These are phyloP conservation scores for Cornus controversa DNA, from an alignment of 148 eudicot species.

Conservation along the genomic window DNA sequence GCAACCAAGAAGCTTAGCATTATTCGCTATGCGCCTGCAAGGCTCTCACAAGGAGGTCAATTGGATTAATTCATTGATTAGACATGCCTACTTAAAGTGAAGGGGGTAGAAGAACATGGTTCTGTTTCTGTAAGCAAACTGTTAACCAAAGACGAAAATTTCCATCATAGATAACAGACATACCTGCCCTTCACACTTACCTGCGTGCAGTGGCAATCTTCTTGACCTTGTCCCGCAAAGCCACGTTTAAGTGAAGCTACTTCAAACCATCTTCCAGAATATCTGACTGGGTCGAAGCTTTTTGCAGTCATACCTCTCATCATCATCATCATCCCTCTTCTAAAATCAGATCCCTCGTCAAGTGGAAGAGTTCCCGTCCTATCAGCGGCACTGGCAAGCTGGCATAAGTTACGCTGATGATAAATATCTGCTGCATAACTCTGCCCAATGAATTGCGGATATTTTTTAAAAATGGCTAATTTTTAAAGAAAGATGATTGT, in stretches of 20 bases:
- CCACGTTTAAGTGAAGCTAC: constrained; percentile 96
- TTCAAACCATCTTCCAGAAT: constrained; percentile 98
- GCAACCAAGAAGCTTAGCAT: background rate
- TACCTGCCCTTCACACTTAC: constrained; percentile 24
- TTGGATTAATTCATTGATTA: background rate
- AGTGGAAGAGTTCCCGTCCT: constrained; percentile 49
- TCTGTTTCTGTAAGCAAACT: background rate
- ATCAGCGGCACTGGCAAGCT: constrained; percentile 57
- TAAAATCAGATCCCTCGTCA: constrained; percentile 45
- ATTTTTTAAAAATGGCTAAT: background rate
- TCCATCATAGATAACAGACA: background rate
- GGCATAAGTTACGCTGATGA: constrained; percentile 34
- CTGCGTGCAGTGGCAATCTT: constrained; percentile 99
- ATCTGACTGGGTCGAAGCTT: constrained; percentile 77
- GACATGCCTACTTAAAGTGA: background rate
- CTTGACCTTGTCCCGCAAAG: constrained; percentile 96
- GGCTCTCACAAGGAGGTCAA: background rate
- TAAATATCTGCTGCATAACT: constrained; percentile 53
- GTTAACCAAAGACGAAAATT: background rate
- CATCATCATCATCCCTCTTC: constrained; percentile 59
- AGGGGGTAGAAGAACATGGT: background rate
- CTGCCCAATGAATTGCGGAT: constrained; percentile 31
- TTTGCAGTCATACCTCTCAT: constrained; percentile 84
- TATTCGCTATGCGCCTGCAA: background rate
- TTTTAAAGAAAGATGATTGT: background rate